A percentile compares a stretch with the other conserved stretches of the same genome.
phyloP scores from a whole-genome alignment of 2,329 filamentous ascomycete genomes.

The Nakataea oryzae region DNA sequence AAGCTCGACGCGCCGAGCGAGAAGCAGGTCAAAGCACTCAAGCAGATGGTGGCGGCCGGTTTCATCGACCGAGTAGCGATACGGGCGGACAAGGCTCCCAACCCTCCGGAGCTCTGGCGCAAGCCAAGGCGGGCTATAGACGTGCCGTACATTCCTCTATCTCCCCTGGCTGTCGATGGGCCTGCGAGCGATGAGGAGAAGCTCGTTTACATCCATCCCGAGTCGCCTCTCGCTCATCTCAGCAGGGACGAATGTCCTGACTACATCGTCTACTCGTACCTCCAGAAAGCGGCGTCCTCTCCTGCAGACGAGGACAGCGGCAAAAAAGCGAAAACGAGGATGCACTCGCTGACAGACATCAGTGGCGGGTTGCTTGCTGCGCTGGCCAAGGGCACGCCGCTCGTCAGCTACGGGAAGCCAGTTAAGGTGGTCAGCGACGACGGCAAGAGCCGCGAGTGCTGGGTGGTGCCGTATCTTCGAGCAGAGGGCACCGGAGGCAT shows the following conservation, averaged over 20 bases:
- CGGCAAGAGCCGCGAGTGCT: slow-evolving; percentile 56
- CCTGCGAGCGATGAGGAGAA: slow-evolving; percentile 39
- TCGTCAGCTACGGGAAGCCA: slow-evolving; percentile 80
- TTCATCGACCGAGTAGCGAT: slow-evolving; percentile 94
- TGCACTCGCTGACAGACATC: slow-evolving; percentile 78
- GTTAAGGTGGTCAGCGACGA: slow-evolving; percentile 49
- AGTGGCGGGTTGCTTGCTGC: slow-evolving; percentile 65
- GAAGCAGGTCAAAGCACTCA: slow-evolving; percentile 67
- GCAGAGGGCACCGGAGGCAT: slow-evolving; percentile 55
- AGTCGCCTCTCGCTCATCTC: slow-evolving; percentile 65
- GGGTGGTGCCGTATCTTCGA: slow-evolving; percentile 68
- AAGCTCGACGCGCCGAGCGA: slow-evolving; percentile 48
- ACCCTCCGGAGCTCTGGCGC: slow-evolving; percentile 53
- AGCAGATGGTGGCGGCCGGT: slow-evolving; percentile 83
- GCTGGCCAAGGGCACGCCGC: slow-evolving; percentile 73
- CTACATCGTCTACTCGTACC: slow-evolving; percentile 78
- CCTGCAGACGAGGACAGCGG: background rate
- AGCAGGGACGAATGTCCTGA: slow-evolving; percentile 66
- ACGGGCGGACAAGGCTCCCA: slow-evolving; percentile 74
- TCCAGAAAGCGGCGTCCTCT: slow-evolving; percentile 56
- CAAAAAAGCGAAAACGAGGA: slow-evolving; percentile 58
- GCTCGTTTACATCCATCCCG: slow-evolving; percentile 80
- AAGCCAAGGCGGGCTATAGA: slow-evolving; percentile 82
- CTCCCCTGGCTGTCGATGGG: slow-evolving; percentile 46
- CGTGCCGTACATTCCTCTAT: slow-evolving; percentile 80